Evolutionary conservation across 371 early-diverging fungal genomes (phyloP).

Genomic region (Syncephalastrum racemosum): DNA sequence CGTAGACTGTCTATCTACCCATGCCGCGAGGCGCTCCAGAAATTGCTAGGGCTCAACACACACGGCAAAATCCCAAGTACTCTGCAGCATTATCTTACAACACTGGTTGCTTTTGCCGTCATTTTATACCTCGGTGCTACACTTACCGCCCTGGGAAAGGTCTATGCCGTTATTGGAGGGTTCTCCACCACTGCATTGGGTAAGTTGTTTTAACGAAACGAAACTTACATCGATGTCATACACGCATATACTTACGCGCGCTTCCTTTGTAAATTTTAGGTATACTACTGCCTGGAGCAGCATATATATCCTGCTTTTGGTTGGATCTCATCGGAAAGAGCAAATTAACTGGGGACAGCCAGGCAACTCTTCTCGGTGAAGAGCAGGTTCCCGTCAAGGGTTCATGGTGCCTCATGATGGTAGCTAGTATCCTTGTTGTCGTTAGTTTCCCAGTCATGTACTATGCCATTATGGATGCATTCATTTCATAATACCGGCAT

Average conservation of each 20-base stretch:
- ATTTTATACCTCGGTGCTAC: constrained; percentile 47
- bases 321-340: constrained; percentile 20
- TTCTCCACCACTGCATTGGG: constrained; percentile 51
- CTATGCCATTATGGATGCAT: constrained; percentile 26
- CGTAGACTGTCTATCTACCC: constrained; percentile 45
- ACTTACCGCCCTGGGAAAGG: constrained; percentile 44
- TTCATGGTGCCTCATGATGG: constrained; percentile 21
- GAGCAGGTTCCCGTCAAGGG: constrained; percentile 5
- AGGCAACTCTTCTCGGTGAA: neutral
- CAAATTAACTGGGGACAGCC: neutral
- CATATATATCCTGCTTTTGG: constrained; percentile 36
- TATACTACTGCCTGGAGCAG: constrained; percentile 40
- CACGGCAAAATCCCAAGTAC: constrained; percentile 28
- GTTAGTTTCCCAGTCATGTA: constrained; percentile 35
- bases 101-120: constrained; percentile 32
- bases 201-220: constrained; percentile 6
- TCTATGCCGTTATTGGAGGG: constrained; percentile 58
- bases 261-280: constrained; percentile 14
- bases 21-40: constrained; percentile 52
- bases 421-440: constrained; percentile 17
- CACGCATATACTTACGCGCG: constrained; percentile 2
- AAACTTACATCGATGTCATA: neutral
- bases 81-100: constrained; percentile 38
- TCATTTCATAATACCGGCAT: neutral
- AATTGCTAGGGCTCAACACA: constrained; percentile 35